A percentile compares a stretch with the other conserved stretches of the same genome.
These are phyloP conservation scores for Tetrapyrgos nigripes DNA, from an alignment of 1,284 basidiomycete genomes.

Conservation along the genomic window DNA sequence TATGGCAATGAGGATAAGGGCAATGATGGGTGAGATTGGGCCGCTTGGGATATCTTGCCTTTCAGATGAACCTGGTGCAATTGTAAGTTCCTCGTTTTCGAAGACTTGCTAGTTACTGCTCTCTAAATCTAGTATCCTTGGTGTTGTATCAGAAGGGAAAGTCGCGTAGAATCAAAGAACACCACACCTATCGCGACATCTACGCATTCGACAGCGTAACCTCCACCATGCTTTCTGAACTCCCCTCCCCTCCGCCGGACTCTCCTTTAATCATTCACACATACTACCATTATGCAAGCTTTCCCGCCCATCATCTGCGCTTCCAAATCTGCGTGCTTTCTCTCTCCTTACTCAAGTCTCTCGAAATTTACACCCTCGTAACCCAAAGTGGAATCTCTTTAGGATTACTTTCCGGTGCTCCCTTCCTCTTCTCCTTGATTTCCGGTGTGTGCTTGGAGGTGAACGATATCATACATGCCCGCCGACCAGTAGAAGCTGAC, in stretches of 20 bases:
- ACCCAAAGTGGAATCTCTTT: conserved; percentile 5
- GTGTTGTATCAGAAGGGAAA: too few relatives aligned
- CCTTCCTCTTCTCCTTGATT: conserved; percentile 22
- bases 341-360: conserved; percentile 17
- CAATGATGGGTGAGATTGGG: conserved; percentile 9
- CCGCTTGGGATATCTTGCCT: too few relatives aligned
- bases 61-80: too few relatives aligned
- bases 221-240: conserved; percentile 9
- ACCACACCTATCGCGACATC: conserved; percentile 16
- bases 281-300: not conserved
- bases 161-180: not conserved
- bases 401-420: conserved; percentile 1
- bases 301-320: conserved; percentile 8
- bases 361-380: conserved; percentile 15
- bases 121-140: too few relatives aligned
- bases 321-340: conserved; percentile 15
- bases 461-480: conserved; percentile 1
- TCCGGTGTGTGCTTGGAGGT: conserved; percentile 14
- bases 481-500: conserved; percentile 5
- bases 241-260: conserved; percentile 11
- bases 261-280: conserved; percentile 14
- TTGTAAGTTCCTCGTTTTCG: too few relatives aligned
- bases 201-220: conserved; percentile 22
- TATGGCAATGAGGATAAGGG: conserved; percentile 14
- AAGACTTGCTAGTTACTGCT: too few relatives aligned